A percentile compares a stretch with the other conserved stretches of the same genome.
Conservation (phyloP, 1,284 basidiomycete species). For the Fomitopsis pinicola region DNA sequence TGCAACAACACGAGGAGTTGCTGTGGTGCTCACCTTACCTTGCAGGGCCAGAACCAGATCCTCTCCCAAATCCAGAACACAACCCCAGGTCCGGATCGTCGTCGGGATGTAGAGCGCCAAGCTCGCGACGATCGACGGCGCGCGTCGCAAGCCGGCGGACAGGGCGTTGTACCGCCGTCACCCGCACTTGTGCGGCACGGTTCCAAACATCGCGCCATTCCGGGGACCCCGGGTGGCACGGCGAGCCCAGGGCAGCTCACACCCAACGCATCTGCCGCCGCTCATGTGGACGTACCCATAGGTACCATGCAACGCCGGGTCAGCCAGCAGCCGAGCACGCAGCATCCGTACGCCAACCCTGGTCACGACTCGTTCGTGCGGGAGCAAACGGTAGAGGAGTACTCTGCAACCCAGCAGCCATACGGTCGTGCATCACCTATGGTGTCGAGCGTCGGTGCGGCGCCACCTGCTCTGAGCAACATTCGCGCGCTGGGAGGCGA, state of each 20-base stretch:
- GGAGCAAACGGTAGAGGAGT: conserved; percentile 39
- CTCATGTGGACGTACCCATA: conserved; percentile 68
- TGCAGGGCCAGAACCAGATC: conserved; percentile 55
- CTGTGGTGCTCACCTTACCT: conserved; percentile 17
- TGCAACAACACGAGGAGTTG: conserved; percentile 8
- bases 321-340: conserved; percentile 36
- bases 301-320: conserved; percentile 45
- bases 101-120: conserved; percentile 43
- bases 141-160: conserved; percentile 51
- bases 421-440: conserved; percentile 75
- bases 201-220: conserved; percentile 61
- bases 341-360: conserved; percentile 66
- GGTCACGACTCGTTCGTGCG: conserved; percentile 48
- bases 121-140: conserved; percentile 46
- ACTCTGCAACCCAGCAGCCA: conserved; percentile 38
- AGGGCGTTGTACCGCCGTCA: conserved; percentile 58
- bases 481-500: conserved; percentile 66
- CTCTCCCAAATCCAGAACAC: conserved; percentile 55
- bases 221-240: conserved; percentile 44
- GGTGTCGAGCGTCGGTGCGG: conserved; percentile 61
- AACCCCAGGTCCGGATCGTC: conserved; percentile 46
- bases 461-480: conserved; percentile 66
- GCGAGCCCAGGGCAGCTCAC: conserved; percentile 49
- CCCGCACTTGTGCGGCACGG: conserved; percentile 72
- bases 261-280: conserved; percentile 60